A percentile compares a stretch with the other conserved stretches of the same genome.
Conservation (phyloP, 768 basidiomycete species). For the Lactifluus pinguis region DNA sequence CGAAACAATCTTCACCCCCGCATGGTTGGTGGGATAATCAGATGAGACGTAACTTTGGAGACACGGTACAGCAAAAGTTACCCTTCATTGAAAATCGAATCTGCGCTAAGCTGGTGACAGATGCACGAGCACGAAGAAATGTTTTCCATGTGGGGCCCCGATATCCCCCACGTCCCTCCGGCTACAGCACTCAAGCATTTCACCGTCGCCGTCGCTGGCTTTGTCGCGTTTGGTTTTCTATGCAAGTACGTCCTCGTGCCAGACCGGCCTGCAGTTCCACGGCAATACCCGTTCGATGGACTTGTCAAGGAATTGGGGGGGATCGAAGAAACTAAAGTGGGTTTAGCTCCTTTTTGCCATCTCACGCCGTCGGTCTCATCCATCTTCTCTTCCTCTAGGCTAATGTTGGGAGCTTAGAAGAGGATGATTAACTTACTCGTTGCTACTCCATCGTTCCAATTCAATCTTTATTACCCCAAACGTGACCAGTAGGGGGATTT, state of each 20-base stretch:
- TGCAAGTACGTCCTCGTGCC: conserved; percentile 48
- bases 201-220: conserved; percentile 47
- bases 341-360: conserved; percentile 15
- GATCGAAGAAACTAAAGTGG: conserved; percentile 67
- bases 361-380: background rate
- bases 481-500: no score
- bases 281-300: conserved; percentile 71
- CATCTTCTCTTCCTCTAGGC: conserved; percentile 26
- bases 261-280: conserved; percentile 55
- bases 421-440: conserved; percentile 24
- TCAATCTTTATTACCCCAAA: background rate
- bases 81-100: background rate
- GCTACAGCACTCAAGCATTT: conserved; percentile 58
- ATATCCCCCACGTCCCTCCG: conserved; percentile 54
- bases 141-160: conserved; percentile 83
- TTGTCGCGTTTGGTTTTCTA: conserved; percentile 52
- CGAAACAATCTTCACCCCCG: conserved; percentile 53
- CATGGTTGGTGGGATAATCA: conserved; percentile 69
- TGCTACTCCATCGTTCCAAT: background rate
- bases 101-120: conserved; percentile 31
- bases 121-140: conserved; percentile 75
- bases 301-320: conserved; percentile 73
- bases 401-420: conserved; percentile 28
- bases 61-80: conserved; percentile 42
- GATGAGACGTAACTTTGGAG: conserved; percentile 74